Conservation (phyloP, 1,284 basidiomycete species). For the Leccinum fallax region DNA sequence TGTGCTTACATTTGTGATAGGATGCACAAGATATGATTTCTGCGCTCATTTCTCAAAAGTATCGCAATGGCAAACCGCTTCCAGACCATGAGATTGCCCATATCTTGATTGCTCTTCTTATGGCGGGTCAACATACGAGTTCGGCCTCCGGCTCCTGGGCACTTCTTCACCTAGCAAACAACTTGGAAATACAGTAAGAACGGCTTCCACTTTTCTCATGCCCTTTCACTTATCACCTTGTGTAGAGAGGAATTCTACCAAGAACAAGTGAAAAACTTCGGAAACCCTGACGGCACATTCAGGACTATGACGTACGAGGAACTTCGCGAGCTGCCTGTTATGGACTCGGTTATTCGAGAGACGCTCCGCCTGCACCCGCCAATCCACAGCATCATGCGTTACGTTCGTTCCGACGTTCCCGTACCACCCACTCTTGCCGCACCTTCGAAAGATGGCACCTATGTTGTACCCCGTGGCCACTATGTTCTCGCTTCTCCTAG, state of each 20-base stretch:
- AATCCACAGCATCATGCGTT: slow-evolving; percentile 91
- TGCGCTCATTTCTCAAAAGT: slow-evolving; percentile 83
- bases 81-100: slow-evolving; percentile 94
- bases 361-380: slow-evolving; percentile 92
- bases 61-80: slow-evolving; percentile 82
- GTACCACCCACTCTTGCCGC: slow-evolving; percentile 83
- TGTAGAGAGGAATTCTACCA: slow-evolving; percentile 76
- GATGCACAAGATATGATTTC: slow-evolving; percentile 93
- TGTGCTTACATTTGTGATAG: slow-evolving; percentile 32
- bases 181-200: slow-evolving; percentile 75
- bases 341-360: slow-evolving; percentile 92
- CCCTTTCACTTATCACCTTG: slow-evolving; percentile 1
- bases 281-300: slow-evolving; percentile 79
- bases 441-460: slow-evolving; percentile 71
- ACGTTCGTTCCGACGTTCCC: slow-evolving; percentile 82
- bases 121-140: slow-evolving; percentile 98
- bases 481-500: slow-evolving; percentile 91
- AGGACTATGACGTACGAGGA: slow-evolving; percentile 87
- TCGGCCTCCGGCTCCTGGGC: slow-evolving; percentile 92
- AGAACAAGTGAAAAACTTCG: slow-evolving; percentile 88
- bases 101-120: slow-evolving; percentile 93
- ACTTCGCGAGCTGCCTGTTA: slow-evolving; percentile 78
- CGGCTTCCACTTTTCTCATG: background rate
- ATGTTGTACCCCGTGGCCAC: slow-evolving; percentile 91
- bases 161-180: slow-evolving; percentile 87